Base-by-base conservation (phyloP, 192 early-diverging fungal species). In the Podila minutissima region DNA sequence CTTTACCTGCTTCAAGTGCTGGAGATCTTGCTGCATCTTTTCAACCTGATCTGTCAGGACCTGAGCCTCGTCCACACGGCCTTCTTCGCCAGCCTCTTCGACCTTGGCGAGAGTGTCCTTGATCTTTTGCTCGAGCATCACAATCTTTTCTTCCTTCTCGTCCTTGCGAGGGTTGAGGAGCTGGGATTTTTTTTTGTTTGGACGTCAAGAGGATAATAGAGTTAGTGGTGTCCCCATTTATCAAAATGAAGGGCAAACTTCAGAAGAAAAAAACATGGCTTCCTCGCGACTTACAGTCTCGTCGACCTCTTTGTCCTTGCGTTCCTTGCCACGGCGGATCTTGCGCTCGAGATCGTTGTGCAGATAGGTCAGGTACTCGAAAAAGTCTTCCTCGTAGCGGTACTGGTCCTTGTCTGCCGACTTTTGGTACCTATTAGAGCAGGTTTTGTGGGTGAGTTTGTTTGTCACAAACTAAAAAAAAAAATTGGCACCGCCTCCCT, bases 91-190 rank as follows among this genome's bases (percentile, higher is more conserved):
- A 19, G 89, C 88, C 33, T 93, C 91, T 72, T 93, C 88, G 31
- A 93, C 87, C 75, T 89, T 87, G 61, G 83, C 82, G 24, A 92
- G 78, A 28, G 90, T 77, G 46, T 88, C 88, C 68, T 93, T 92
- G 69, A 94, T 93, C 46, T 94, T 91, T 68, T 91, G 94, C 57
- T 96, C 94, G 29, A 96, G 79, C 61, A 96, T 89, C 48, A 95
- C 91, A 32, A 92, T 90, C 59, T 89, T 86, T 76, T 96, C 94
- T 61, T 96, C 93, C 71, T 90, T 89, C 75, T 96, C 94, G 48
- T 94, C 94, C 71, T 89, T 90, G 58, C 85, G 75, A 13, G 88
- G 86, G 35, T 93, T 91, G 53, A 86, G 72, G 41, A 88, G 86
- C 74, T 91, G n/a, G n/a, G n/a, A n/a, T 66, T 26, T 48, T 26